Evolutionary conservation across 2,329 filamentous ascomycete species (phyloP), one percentile per base, ranked within the genome.

Genomic region (Calycina herbarum): DNA sequence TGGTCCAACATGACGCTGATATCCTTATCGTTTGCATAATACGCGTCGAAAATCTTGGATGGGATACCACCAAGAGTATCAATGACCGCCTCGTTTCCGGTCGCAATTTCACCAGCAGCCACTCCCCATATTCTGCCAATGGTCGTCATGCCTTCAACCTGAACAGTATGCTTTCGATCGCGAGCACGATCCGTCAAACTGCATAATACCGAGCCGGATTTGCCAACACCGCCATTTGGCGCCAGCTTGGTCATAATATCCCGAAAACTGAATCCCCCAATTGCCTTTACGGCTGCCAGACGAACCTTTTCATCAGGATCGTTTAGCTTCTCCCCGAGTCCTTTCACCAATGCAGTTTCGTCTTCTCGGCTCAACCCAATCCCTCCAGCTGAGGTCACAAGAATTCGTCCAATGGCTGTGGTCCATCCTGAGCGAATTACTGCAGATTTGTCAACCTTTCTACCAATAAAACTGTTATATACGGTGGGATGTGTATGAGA

Each of bases 41-140:
- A 94, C 0, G 90, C 89, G 74, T 93, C 93, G 68, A 97, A 87
- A 57, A 99, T 93, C 68, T 88, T 90, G 0, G 90, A 90, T 2
- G 95, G 94, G 48, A 96, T 93, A 29, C 89, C 89, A 6, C 89
- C 90, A 13, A 99, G 81, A n/a, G 94, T 85, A 10, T 86, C 81
- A 13, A 85, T 85, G 24, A 96, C 89, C 20, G 84, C 82, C 71
- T 97, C 92, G 72, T 94, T 90, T 15, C 92, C 92, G 62, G 90
- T 87, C 29, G 92, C 88, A 72, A 99, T 91, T 73, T 97, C 94
- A 20, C 93, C 92, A 20, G 89, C 87, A 13, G 92, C 94, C 20
- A 96, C 94, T n/a, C 92, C 94, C 95, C 95, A 99, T 33, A 98
- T 88, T 68, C 89, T 92, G 11, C 87, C 92, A 1, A 98, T 81